Conservation (phyloP, 768 basidiomycete species). For the Boletus sensibilis region DNA sequence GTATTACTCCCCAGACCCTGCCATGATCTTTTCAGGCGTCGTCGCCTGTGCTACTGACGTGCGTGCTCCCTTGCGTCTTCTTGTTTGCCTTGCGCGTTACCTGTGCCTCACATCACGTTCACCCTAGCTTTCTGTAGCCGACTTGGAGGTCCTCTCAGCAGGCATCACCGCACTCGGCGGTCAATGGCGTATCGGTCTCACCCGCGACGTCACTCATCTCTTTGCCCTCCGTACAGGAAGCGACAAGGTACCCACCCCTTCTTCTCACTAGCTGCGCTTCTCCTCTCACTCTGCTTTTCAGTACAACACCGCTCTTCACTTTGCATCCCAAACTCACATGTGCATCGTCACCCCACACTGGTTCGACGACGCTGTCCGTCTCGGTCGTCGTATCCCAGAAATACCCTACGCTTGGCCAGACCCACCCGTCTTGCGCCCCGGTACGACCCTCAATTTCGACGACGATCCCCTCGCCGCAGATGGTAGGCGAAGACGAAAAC, state of each 20-base stretch:
- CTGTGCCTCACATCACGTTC: not conserved
- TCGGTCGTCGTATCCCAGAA: conserved; percentile 54
- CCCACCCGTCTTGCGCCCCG: conserved; percentile 47
- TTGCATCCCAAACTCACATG: conserved; percentile 55
- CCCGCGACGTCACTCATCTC: conserved; percentile 85
- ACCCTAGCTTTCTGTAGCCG: conserved; percentile 53
- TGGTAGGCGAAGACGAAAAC: conserved; percentile 24
- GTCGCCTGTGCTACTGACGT: conserved; percentile 72
- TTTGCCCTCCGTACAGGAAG: conserved; percentile 57
- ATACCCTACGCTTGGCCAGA: conserved; percentile 72
- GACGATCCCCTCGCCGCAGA: conserved; percentile 19
- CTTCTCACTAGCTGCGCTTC: not conserved
- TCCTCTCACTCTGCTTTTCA: conserved; percentile 11
- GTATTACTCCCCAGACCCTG: conserved; percentile 74
- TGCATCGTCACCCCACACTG: conserved; percentile 84
- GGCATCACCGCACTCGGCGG: conserved; percentile 79
- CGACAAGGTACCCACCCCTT: conserved; percentile 35
- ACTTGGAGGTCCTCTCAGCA: conserved; percentile 70
- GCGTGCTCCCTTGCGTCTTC: conserved; percentile 14
- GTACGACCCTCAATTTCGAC: conserved; percentile 13
- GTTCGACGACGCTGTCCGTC: conserved; percentile 78
- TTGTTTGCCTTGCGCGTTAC: not conserved
- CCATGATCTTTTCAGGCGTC: conserved; percentile 80
- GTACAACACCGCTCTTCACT: conserved; percentile 53
- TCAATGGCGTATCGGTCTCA: conserved; percentile 73